phyloP scores from a whole-genome alignment of 2,329 filamentous ascomycete genomes.

The Exophiala bonariae region DNA sequence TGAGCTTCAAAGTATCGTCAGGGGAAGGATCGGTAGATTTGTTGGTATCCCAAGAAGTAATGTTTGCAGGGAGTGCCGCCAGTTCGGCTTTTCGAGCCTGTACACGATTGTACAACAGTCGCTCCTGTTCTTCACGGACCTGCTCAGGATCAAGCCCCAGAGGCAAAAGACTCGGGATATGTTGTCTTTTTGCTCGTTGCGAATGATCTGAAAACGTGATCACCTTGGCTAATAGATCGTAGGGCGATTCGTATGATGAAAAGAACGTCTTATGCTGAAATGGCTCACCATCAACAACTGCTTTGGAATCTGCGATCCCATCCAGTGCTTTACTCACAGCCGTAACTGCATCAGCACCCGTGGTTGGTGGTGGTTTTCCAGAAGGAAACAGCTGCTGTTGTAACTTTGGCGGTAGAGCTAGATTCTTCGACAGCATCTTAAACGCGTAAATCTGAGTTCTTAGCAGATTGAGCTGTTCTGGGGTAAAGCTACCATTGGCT shows the following conservation, averaged over 20 bases:
- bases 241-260: slow-evolving; percentile 75
- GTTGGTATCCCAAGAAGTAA: slow-evolving; percentile 80
- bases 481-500: slow-evolving; percentile 62
- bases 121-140: slow-evolving; percentile 80
- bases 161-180: slow-evolving; percentile 86
- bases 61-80: slow-evolving; percentile 78
- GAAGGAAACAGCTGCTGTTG: slow-evolving; percentile 77
- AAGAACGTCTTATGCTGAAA: slow-evolving; percentile 49
- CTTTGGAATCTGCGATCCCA: slow-evolving; percentile 31
- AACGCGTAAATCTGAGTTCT: slow-evolving; percentile 89
- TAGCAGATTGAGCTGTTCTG: slow-evolving; percentile 75
- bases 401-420: slow-evolving; percentile 73
- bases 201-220: slow-evolving; percentile 82
- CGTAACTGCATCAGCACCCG: slow-evolving; percentile 33
- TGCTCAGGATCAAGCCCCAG: slow-evolving; percentile 85
- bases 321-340: slow-evolving; percentile 36
- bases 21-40: slow-evolving; percentile 68
- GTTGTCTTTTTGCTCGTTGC: slow-evolving; percentile 71
- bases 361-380: slow-evolving; percentile 42
- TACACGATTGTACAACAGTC: slow-evolving; percentile 87
- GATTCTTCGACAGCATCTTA: slow-evolving; percentile 84
- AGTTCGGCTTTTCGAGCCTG: slow-evolving; percentile 80
- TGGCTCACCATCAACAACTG: slow-evolving; percentile 29
- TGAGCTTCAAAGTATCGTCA: slow-evolving; percentile 81
- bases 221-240: slow-evolving; percentile 54